These are phyloP conservation scores for Favolaschia claudopus DNA, from an alignment of 768 basidiomycete species.

Conservation along the genomic window DNA sequence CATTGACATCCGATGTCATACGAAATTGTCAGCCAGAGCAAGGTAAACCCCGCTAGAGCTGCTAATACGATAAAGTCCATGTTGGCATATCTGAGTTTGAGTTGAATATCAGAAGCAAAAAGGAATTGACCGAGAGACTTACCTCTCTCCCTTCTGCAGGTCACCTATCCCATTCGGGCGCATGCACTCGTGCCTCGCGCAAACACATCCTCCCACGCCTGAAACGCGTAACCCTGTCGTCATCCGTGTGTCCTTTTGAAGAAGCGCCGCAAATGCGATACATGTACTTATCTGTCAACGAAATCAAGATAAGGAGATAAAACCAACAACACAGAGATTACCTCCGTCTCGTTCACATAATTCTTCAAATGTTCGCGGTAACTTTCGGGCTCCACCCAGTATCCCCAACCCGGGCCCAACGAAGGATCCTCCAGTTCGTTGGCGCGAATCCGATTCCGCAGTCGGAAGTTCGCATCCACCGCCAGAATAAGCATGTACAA, in stretches of 20 bases:
- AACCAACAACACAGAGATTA: background rate
- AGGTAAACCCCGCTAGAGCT: background rate
- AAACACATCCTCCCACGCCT: conserved; percentile 22
- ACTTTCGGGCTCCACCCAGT: background rate
- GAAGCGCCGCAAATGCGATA: conserved; percentile 26
- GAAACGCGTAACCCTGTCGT: conserved; percentile 12
- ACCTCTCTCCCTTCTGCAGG: conserved; percentile 35
- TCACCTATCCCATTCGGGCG: conserved; percentile 30
- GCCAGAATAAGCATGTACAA: conserved; percentile 30
- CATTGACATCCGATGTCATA: conserved; percentile 39
- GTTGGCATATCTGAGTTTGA: conserved; percentile 25
- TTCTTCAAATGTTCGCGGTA: conserved; percentile 11
- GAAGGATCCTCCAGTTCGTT: conserved; percentile 13
- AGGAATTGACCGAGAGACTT: background rate
- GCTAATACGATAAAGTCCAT: conserved; percentile 34
- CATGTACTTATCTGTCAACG: conserved; percentile 25
- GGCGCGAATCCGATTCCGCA: conserved; percentile 25
- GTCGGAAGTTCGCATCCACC: conserved; percentile 35
- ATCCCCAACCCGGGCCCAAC: conserved; percentile 17
- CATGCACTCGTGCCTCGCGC: conserved; percentile 27
- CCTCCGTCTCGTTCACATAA: conserved; percentile 13
- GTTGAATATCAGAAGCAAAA: background rate
- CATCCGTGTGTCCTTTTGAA: conserved; percentile 26
- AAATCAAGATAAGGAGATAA: background rate
- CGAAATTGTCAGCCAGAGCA: background rate